phyloP scores from a whole-genome alignment of 192 early-diverging fungal genomes.

The Gonapodya sp. region DNA sequence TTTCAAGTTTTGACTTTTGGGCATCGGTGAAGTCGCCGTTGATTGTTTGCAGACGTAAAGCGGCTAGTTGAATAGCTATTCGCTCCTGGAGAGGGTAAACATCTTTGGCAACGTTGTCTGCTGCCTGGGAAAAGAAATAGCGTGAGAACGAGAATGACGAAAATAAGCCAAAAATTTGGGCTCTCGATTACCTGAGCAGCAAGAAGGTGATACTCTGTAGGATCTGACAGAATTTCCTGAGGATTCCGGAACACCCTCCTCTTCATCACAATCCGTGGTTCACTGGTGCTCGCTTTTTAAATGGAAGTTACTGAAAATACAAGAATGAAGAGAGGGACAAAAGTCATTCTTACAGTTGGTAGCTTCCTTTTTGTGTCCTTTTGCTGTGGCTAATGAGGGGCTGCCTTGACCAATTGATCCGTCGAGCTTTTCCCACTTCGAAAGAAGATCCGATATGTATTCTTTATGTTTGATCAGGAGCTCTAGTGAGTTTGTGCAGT shows the following conservation, averaged over 20 bases:
- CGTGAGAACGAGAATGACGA: no score
- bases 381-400: conserved; percentile 1
- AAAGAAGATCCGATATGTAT: conserved; percentile 38
- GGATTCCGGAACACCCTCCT: conserved; percentile 40
- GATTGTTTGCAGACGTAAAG: conserved; percentile 31
- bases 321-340: conserved; percentile 3
- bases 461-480: conserved; percentile 35
- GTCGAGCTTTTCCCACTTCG: conserved; percentile 23
- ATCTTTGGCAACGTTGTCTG: conserved; percentile 33
- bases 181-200: background rate
- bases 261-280: conserved; percentile 26
- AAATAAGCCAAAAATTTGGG: background rate
- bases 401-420: conserved; percentile 22
- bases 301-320: background rate
- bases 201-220: conserved; percentile 28
- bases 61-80: conserved; percentile 34
- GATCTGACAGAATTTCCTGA: conserved; percentile 25
- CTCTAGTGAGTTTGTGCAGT: no score
- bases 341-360: background rate
- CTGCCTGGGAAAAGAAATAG: no score
- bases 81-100: conserved; percentile 30
- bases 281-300: background rate
- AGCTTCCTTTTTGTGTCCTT: conserved; percentile 21
- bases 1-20: conserved; percentile 14
- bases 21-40: conserved; percentile 32